phyloP scores from a whole-genome alignment of 129 eudicot genomes.

The Artemisia tridentata region DNA sequence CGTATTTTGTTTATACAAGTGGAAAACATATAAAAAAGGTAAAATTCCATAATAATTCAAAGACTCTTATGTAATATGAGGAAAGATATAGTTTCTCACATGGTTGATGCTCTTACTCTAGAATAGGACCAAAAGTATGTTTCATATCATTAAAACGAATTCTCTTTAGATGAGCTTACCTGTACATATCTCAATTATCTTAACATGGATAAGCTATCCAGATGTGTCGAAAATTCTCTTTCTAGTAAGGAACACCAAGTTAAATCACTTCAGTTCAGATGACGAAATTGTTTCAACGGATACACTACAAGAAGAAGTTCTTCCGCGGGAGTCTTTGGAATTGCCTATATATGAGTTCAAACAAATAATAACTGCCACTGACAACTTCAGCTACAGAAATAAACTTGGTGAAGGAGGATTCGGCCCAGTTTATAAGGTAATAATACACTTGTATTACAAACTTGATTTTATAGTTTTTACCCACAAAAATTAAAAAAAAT shows the following conservation, averaged over 20 bases:
- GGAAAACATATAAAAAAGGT: no score
- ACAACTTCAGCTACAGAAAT: slow-evolving; percentile 26
- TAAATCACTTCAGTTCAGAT: neutral
- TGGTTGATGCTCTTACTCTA: no score
- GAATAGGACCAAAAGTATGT: no score
- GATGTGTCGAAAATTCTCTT: neutral
- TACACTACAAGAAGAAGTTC: neutral
- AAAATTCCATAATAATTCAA: no score
- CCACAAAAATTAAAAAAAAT: no score
- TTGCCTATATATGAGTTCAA: slow-evolving; percentile 17
- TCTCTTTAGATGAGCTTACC: neutral
- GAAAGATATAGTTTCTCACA: no score
- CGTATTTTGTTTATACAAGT: no score
- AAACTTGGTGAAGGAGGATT: slow-evolving; percentile 50
- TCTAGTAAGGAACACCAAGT: neutral
- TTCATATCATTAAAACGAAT: no score
- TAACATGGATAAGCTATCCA: slow-evolving; percentile 2
- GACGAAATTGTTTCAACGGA: neutral
- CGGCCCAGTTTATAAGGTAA: slow-evolving; percentile 37
- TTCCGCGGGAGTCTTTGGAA: neutral
- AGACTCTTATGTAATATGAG: no score
- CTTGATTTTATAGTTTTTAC: no score
- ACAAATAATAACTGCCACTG: slow-evolving; percentile 24
- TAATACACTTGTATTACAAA: neutral
- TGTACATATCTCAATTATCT: neutral